phyloP scores from a whole-genome alignment of 164 flowering plant species.

The Euptelea pleiosperma region DNA sequence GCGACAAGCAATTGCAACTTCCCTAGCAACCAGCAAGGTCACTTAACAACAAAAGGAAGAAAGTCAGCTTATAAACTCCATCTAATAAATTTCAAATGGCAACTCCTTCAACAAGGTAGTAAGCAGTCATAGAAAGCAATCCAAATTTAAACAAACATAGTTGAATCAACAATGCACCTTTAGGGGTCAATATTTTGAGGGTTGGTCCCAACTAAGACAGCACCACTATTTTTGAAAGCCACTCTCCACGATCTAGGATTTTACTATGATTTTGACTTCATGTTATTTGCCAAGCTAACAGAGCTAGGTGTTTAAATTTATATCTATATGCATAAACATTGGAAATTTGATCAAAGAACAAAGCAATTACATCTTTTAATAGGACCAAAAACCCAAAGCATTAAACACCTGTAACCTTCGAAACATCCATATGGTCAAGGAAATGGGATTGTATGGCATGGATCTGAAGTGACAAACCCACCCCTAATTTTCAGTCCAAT shows the following conservation, averaged over 20 bases:
- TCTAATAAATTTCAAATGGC: background rate
- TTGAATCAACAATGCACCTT: constrained; percentile 47
- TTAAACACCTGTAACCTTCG: too few species aligned
- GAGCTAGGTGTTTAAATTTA: constrained; percentile 31
- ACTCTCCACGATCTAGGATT: constrained; percentile 84
- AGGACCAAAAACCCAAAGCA: too few species aligned
- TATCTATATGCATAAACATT: constrained; percentile 36
- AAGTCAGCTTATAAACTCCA: background rate
- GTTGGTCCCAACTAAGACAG: constrained; percentile 67
- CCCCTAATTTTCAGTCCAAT: too few species aligned
- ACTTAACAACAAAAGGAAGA: constrained; percentile 40
- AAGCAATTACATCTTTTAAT: too few species aligned
- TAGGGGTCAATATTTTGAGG: constrained; percentile 83
- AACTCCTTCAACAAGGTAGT: background rate
- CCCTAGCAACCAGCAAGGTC: constrained; percentile 66
- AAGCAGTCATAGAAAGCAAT: constrained; percentile 7
- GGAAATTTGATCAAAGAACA: too few species aligned
- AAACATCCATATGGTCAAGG: too few species aligned
- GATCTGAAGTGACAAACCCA: too few species aligned
- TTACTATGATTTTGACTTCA: constrained; percentile 50
- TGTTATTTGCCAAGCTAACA: constrained; percentile 35
- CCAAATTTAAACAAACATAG: background rate
- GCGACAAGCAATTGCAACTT: constrained; percentile 70
- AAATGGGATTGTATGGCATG: too few species aligned
- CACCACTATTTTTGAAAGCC: constrained; percentile 90